Evolutionary conservation across 2,329 filamentous ascomycete species (phyloP).

Genomic region (Xylariaceae sp.): DNA sequence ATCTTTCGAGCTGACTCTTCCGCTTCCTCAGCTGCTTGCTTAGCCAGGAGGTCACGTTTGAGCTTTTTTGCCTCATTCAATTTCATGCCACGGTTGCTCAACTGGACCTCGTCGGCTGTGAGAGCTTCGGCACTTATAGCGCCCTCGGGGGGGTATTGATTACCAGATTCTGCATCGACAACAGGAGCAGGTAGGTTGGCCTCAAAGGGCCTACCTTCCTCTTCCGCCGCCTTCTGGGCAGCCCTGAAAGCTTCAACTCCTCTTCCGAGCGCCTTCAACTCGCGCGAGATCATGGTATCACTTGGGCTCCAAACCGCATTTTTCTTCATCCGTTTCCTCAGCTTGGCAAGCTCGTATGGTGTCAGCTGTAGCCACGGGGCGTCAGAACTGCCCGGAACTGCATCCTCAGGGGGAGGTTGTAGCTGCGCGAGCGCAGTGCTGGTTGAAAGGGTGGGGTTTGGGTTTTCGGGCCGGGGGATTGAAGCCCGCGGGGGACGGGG

Average conservation of each 20-base stretch:
- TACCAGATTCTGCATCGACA: slow-evolving; percentile 46
- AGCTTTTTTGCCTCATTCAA: slow-evolving; percentile 74
- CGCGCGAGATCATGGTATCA: slow-evolving; percentile 78
- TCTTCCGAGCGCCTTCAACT: slow-evolving; percentile 67
- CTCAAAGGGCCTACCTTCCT: slow-evolving; percentile 59
- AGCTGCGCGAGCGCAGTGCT: slow-evolving; percentile 37
- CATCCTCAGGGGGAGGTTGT: slow-evolving; percentile 56
- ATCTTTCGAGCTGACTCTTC: slow-evolving; percentile 53
- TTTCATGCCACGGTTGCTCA: slow-evolving; percentile 71
- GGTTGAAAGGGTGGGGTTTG: slow-evolving; percentile 37
- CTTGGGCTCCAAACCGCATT: slow-evolving; percentile 82
- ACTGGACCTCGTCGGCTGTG: slow-evolving; percentile 56
- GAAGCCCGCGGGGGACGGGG: slow-evolving; percentile 25
- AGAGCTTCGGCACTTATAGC: slow-evolving; percentile 55
- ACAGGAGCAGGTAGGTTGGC: slow-evolving; percentile 35
- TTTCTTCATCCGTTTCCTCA: slow-evolving; percentile 87
- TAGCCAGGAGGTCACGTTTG: slow-evolving; percentile 62
- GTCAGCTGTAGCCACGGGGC: slow-evolving; percentile 65
- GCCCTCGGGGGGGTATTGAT: slow-evolving; percentile 52
- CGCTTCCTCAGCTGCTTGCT: slow-evolving; percentile 58
- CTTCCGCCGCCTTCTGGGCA: slow-evolving; percentile 62
- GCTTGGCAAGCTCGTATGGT: slow-evolving; percentile 59
- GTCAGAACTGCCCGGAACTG: slow-evolving; percentile 53
- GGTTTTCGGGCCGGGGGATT: slow-evolving; percentile 31
- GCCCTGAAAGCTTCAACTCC: slow-evolving; percentile 58